Base-by-base conservation (phyloP, 768 basidiomycete species). In the Serendipita sp. region DNA sequence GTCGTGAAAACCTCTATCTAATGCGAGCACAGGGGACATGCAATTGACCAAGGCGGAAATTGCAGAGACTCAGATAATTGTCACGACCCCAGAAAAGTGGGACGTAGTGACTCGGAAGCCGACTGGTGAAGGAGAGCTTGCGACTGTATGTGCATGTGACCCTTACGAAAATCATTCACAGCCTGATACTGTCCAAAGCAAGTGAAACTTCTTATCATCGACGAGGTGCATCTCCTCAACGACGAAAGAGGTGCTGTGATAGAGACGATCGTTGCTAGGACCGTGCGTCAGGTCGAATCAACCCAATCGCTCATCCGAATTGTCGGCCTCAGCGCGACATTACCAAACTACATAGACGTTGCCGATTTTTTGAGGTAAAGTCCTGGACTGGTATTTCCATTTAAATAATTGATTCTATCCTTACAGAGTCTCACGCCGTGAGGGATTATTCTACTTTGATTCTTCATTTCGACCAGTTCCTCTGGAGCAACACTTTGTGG, bases 21-120 rank as follows among this genome's bases (percentile, higher is more conserved):
- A 45, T 43, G 0, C n/a, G 28, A 3, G 28, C 50, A 42, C 64
- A 75, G 77, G 95, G 73, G 96, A 99, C 69, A 98, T 98, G 94
- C 96, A 98, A 72, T 74, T 99, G 71, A 91, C 96, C 16, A 87
- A 88, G 72, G 79, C 83, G 41, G 95, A 98, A 74, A 93, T 99
- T 64, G 86, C 88, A 1, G 84, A 88, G 72, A 98, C 96, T 9
- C 95, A 97, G 70, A 86, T 99, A 48, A 98, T 99, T 64, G 93
- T 99, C 4, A 99, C 96, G 1, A 99, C 96, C 1, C 96, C 96
- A 0, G 96, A 99, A 72, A 99, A 99, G 72, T 99, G 96, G 96
- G 96, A 98, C 67, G 96, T 99, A 0, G 96, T 99, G 2, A 99
- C 96, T 7, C 77, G 96, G 65, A 98, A 96, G 71, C 92, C 95